Conservation (phyloP, 106 monocot genomes). For the Allium sativum region DNA sequence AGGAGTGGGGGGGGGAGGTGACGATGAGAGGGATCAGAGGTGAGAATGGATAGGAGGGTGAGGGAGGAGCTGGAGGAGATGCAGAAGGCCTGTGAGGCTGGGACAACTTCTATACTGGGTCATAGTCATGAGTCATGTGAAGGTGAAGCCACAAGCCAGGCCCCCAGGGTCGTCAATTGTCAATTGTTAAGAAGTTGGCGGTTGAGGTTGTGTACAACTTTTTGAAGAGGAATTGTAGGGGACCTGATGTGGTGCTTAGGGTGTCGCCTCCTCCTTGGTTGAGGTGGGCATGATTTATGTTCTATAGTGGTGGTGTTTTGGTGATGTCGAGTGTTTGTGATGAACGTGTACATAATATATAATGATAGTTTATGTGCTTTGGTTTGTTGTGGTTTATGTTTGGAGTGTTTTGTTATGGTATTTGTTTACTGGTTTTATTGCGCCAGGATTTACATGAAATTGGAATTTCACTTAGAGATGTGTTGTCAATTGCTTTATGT, state of each 20-base stretch:
- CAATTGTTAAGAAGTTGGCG: slow-evolving; percentile 31
- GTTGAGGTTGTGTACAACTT: slow-evolving; percentile 46
- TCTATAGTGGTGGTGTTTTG: slow-evolving; percentile 10
- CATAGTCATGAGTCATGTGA: slow-evolving; percentile 54
- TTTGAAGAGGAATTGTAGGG: slow-evolving; percentile 48
- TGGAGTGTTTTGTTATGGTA: too few relatives aligned
- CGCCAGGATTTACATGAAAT: too few relatives aligned
- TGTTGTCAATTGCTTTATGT: too few relatives aligned
- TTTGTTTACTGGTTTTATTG: too few relatives aligned
- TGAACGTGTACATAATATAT: too few relatives aligned
- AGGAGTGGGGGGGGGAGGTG: slow-evolving; percentile 9
- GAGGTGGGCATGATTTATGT: slow-evolving; percentile 66
- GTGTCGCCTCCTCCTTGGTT: slow-evolving; percentile 44
- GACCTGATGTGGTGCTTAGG: slow-evolving; percentile 42
- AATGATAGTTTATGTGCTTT: too few relatives aligned
- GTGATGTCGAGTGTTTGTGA: too few relatives aligned
- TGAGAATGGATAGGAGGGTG: slow-evolving; percentile 1
- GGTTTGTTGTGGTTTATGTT: too few relatives aligned
- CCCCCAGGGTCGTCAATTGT: slow-evolving; percentile 40
- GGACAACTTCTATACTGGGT: slow-evolving; percentile 55
- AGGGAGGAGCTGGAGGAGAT: slow-evolving; percentile 48
- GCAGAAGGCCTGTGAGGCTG: slow-evolving; percentile 30
- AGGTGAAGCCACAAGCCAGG: too few relatives aligned
- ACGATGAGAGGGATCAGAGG: slow-evolving; percentile 3
- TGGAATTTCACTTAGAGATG: too few relatives aligned